Conservation (phyloP, 345 rosid species). For the Bretschneidera sinensis region DNA sequence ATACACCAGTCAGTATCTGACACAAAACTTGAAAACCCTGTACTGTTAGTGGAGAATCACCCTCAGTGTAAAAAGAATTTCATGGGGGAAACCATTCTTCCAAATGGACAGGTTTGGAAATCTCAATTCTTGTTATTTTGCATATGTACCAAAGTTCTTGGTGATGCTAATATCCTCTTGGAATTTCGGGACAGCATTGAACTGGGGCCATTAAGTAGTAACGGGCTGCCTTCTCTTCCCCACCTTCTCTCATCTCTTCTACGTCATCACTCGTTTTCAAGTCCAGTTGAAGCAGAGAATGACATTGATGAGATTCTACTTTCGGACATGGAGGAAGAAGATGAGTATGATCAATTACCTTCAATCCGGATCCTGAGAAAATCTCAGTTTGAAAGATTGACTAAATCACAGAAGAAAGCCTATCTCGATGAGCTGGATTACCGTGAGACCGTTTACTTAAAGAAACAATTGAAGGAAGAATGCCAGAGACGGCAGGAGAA, state of each 20-base stretch:
- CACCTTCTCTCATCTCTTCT: conserved; percentile 81
- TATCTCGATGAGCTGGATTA: conserved; percentile 91
- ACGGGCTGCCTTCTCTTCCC: conserved; percentile 73
- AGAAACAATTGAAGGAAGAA: conserved; percentile 82
- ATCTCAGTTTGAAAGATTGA: conserved; percentile 65
- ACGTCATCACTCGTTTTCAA: conserved; percentile 44
- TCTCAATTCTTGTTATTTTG: conserved; percentile 65
- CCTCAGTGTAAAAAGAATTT: conserved; percentile 60
- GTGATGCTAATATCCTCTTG: conserved; percentile 61
- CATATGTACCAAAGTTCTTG: conserved; percentile 69
- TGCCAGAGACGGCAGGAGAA: conserved; percentile 39
- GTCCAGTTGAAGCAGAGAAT: conserved; percentile 43
- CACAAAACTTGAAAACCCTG: conserved; percentile 68
- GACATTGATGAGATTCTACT: conserved; percentile 47
- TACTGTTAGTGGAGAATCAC: conserved; percentile 81
- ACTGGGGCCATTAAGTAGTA: conserved; percentile 49
- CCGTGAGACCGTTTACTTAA: conserved; percentile 75
- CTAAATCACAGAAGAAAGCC: conserved; percentile 61
- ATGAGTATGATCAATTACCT: conserved; percentile 87
- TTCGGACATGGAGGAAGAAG: conserved; percentile 56
- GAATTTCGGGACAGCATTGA: conserved; percentile 56
- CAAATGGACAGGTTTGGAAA: conserved; percentile 81
- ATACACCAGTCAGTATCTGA: conserved; percentile 72
- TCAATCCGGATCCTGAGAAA: conserved; percentile 71
- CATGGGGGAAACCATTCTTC: conserved; percentile 72